These are phyloP conservation scores for Annulohypoxylon maeteangense DNA, from an alignment of 495 filamentous ascomycete species.

Conservation along the genomic window DNA sequence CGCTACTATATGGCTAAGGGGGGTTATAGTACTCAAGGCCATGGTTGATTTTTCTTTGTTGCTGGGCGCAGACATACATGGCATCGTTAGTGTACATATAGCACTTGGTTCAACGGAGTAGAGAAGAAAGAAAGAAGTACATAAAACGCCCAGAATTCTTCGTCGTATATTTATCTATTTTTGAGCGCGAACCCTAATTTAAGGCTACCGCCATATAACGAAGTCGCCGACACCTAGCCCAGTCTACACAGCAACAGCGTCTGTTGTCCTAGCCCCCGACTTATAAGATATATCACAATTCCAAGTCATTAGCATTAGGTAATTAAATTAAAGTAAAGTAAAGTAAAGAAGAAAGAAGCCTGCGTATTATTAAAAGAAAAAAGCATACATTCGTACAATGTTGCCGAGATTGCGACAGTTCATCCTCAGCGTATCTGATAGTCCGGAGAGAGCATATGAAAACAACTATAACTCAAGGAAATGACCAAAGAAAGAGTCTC, in stretches of 20 bases:
- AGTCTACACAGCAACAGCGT: background rate
- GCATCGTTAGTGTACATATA: slow-evolving; percentile 41
- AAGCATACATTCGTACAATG: background rate
- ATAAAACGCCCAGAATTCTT: slow-evolving; percentile 23
- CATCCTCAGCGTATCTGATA: background rate
- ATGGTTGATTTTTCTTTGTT: slow-evolving; percentile 29
- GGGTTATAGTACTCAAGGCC: background rate
- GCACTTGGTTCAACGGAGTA: slow-evolving; percentile 36
- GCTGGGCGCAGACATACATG: slow-evolving; percentile 26
- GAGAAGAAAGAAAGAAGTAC: slow-evolving; percentile 30
- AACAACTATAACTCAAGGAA: background rate
- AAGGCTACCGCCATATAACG: background rate
- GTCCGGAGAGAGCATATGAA: background rate
- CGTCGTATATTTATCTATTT: background rate
- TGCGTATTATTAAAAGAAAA: background rate
- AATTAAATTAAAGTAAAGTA: background rate
- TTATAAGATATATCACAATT: background rate
- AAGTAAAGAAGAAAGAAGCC: background rate
- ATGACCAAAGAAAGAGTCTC: background rate
- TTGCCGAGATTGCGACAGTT: background rate
- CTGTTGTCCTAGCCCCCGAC: background rate
- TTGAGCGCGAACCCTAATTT: background rate
- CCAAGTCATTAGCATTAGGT: background rate
- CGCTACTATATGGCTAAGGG: slow-evolving; percentile 16
- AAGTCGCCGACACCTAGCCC: background rate